Base-by-base conservation (phyloP, 495 filamentous ascomycete species). In the Massariosphaeria phaeospora region DNA sequence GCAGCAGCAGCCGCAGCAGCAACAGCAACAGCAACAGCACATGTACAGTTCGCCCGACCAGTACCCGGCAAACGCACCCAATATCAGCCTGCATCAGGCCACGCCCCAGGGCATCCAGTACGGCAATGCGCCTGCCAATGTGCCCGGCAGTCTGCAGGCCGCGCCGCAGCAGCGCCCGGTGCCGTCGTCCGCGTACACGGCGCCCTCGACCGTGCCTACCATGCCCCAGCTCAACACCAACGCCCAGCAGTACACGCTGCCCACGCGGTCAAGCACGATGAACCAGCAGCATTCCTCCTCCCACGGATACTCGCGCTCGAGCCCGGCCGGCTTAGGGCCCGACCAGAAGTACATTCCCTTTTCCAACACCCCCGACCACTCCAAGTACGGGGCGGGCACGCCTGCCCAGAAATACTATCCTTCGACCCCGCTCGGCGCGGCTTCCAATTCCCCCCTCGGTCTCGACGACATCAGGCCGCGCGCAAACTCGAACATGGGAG, bases 391-490 rank as follows among this genome's bases (percentile, higher is more conserved):
- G 41, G 79, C 84, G 36, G 83, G 46, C 25, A 63, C 86, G 11
- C 80, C 81, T 9, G 81, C 78, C 34, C 64, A 76, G 52, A 86
- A 79, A 44, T 62, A 59, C 48, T 88, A 84, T 69, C 77, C 82
- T 20, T 53, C 57, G n/a, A 84, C 79, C 34, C 79, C 81, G 6
- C 82, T 84, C 60, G 85, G 87, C 33, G 82, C 82, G 23, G 75
- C 86, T 34, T 84, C 83, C 33, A 88, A 91, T 65, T 94, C 89
- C 4, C 90, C 90, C 3, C 77, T 96, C 18, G 91, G 88, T 5
- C 77, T 96, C n/a, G 84, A 86, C 35, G 89, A 96, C 67, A 95
- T 96, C 66, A 78, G 91, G 38, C 85, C 88, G 2, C 74, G 86
- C 18, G 84, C 82, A 30, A 86, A 94, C 57, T 86, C 84, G 38